Evolutionary conservation across 495 filamentous ascomycete species (phyloP), one percentile per base, ranked within the genome.

Genomic region (Clohesyomyces aquaticus): DNA sequence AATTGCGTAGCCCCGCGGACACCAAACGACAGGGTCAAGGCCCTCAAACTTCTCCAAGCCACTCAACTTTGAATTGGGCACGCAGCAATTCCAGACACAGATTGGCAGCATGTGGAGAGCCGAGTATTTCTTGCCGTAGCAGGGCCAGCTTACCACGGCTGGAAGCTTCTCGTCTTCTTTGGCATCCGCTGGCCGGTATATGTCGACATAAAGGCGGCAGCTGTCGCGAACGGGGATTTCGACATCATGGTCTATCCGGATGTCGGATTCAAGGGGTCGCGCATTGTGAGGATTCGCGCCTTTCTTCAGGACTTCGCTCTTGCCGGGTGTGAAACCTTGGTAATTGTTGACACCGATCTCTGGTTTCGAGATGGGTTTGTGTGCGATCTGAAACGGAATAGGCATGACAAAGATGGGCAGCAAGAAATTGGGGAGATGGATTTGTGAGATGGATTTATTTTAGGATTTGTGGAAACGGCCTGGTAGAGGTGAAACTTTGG

Each of bases 31-130:
- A 0, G 80, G 79, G 66, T 81, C 79, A 0, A 73, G 75, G 0
- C 74, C 80, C 52, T 83, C 80, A 63, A 79, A 83, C 26, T 75
- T 78, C 61, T 78, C 75, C 2, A 61, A 29, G 4, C 66, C 66
- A 45, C 19, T 35, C 16, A 61, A 21, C 1, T 19, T n/a, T n/a
- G 28, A 26, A 19, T 57, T 21, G n/a, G 48, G 62, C 12, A 69
- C 38, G 49, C 43, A 61, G 18, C 65, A 50, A 53, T 67, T 23
- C 67, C 69, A 57, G 10, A 35, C 43, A 9, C 58, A 63, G 32
- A 65, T 66, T 4, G 61, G 25, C 1, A 68, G 61, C 41, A 49
- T 54, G 27, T 35, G 42, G 10, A 66, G 10, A 11, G 45, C 55
- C 0, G 23, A 56, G 28, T 32, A 46, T 46, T 63, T 71, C 43